Evolutionary conservation across 208 protist genomes (phyloP), one percentile per base, ranked within the genome.

Genomic region (Sergeia podlipaevii): DNA sequence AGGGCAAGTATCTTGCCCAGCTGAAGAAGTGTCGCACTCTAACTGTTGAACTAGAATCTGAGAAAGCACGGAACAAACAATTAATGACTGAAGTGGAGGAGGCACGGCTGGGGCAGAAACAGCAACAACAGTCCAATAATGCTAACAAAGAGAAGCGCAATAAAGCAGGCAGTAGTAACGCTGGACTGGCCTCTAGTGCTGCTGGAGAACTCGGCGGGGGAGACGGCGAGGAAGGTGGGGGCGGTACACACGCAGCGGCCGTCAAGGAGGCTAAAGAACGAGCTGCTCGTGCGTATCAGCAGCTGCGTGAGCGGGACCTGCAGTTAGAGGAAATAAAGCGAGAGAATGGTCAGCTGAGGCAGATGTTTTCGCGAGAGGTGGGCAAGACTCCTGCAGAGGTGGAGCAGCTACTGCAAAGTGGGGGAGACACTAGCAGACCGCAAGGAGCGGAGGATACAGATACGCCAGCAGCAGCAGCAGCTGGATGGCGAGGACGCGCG

Each of bases 1-100:
- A 91, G 45, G 72, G 70, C 27, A 80, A 78, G 52, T 91, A 88
- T 44, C 61, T 91, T 6, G 70, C 65, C 6, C 69, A 81, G 11
- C 65, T 91, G 17, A 65, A 60, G 32, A 74, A 72, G 18, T 52
- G 34, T 17, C 65, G 66, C 11, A 58, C 65, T 21, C 53, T 88
- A 3, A 74, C 65, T 20, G 79, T 88, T 2, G 74, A 84, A 56
- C 63, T 91, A 2, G 75, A 80, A 20, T 34, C 46, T 4, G 70
- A 89, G 38, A 70, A 65, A 23, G 70, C 70, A 18, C 44, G 56
- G 21, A 48, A 49, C 36, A 26, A 39, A 2, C 58, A 80, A 42
- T 69, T 77, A 20, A 42, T 23, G 30, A 24, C 17, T 34, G 20
- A 57, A 49, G 0, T 80, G n/a, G 60, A 74, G 27, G 62, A 70